Evolutionary conservation across 2,329 filamentous ascomycete genomes (phyloP), one percentile per base, ranked within the genome.

Genomic region (Berkeleyomyces basicola): DNA sequence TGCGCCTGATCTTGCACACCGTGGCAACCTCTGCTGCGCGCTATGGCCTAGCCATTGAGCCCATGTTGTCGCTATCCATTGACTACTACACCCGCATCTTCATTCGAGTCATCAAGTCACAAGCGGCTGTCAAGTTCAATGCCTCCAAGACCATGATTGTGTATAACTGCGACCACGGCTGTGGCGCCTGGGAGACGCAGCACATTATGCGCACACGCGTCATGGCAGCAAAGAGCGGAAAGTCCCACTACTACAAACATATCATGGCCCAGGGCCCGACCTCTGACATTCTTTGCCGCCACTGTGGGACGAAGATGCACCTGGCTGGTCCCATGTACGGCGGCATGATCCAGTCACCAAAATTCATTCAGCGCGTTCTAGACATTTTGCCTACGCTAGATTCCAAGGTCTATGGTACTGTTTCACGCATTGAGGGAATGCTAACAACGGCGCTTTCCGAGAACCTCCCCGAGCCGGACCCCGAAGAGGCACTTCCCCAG

Each of bases 71-170:
- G 4, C 80, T 99, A 1, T 96, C 90, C 2, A 96, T 97, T 66
- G 93, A 99, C 73, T 99, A 95, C 72, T 99, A 99, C 71, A 84
- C 86, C 23, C 84, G 95, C 55, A 79, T 96, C 1, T 99, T 97
- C 70, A 85, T 99, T 55, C 83, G 86, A 23, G 81, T 99, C 43
- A 80, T 82, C 65, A 88, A 84, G 67, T 90, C 88, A 3, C 88
- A 90, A 0, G 85, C 85, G 3, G 85, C 90, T 62, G 91, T 96
- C 70, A 99, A 97, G 72, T 91, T 95, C 66, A 78, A 90, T 23
- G 88, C 90, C 2, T 87, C 89, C 43, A 96, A 92, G 72, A 93
- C 88, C 0, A 96, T 99, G 91, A 67, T 95, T 6, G 84, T 95
- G 0, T 96, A 96, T 74, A 90, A 85, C 71, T 99, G 93, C 72